Base-by-base conservation (phyloP, 306 rosid species). In the Prunus armeniaca region DNA sequence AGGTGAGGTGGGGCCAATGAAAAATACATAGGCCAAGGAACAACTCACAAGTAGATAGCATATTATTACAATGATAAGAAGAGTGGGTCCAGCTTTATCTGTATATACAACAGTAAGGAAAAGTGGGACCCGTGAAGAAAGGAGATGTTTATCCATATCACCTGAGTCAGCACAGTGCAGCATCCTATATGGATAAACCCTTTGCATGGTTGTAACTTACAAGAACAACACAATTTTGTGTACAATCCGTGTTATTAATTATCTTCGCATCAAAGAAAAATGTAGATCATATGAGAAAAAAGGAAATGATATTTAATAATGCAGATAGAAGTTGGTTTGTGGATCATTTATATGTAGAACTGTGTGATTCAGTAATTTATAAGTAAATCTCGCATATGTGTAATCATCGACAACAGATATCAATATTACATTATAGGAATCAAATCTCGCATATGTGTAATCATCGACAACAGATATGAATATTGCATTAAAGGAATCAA, bases 151-250 rank as follows among this genome's bases (percentile, higher is more conserved):
- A 89, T 89, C 93, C 90, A 67, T 32, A 82, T 34, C 41, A 41
- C 63, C 78, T 82, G 90, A 89, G 61, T 89, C 94, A 89, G 84
- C 88, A 65, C 19, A 1, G 25, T 17, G 41, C 34, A 19, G n/a
- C 55, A 79, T 71, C 77, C 71, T 41, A 64, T 27, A 64, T 32
- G 82, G 78, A 86, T 79, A 79, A 76, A 83, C 18, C 13, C 27
- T 9, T 55, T 55, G 61, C 61, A 18, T 9, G 9, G 24, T 57
- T 57, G 14, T 22, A 22, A 38, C 43, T 7, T 7, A 38, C 9
- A 38, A 22, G 30, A 57, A 20, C 15, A 57, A 3, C 3, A 20
- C 22, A n/a, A 18, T 20, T 2, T 55, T n/a, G 27, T 57, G 63
- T 10, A 58, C 64, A 3, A 24, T 12, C 17, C 64, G 24, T 58